These are phyloP conservation scores for Saccharomycopsis vini DNA, from an alignment of 805 yeast species.

Conservation along the genomic window DNA sequence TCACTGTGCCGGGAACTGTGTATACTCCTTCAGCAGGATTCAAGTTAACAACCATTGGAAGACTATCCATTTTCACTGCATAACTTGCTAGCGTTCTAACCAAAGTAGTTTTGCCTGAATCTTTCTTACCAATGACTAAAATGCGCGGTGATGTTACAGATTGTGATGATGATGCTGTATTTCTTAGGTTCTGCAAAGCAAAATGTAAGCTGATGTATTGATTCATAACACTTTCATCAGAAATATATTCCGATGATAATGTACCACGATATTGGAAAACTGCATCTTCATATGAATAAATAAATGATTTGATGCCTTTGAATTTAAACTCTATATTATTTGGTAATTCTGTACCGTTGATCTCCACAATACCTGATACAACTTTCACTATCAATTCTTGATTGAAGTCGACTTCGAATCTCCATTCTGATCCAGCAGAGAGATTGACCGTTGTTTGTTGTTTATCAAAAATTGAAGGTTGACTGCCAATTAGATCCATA, in stretches of 20 bases:
- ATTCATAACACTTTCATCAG: slow-evolving; percentile 63
- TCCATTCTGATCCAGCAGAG: slow-evolving; percentile 52
- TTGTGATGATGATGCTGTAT: slow-evolving; percentile 26
- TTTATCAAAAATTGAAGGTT: background rate
- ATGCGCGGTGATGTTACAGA: slow-evolving; percentile 38
- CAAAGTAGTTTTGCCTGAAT: slow-evolving; percentile 73
- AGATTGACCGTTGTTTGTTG: background rate
- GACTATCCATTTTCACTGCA: slow-evolving; percentile 54
- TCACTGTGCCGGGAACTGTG: slow-evolving; percentile 72
- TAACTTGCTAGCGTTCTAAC: slow-evolving; percentile 64
- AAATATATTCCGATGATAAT: slow-evolving; percentile 47
- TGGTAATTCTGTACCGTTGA: slow-evolving; percentile 89
- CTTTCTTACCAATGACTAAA: slow-evolving; percentile 61
- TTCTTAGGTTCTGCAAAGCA: slow-evolving; percentile 53
- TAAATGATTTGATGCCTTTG: slow-evolving; percentile 43
- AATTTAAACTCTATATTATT: slow-evolving; percentile 53
- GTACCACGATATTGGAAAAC: slow-evolving; percentile 25
- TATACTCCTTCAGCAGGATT: slow-evolving; percentile 68
- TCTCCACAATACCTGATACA: slow-evolving; percentile 69
- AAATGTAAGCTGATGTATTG: slow-evolving; percentile 63
- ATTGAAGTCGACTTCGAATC: slow-evolving; percentile 56
- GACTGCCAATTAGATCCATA: background rate
- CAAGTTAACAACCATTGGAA: slow-evolving; percentile 68
- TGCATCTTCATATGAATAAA: slow-evolving; percentile 37
- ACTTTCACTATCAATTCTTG: slow-evolving; percentile 44